A percentile compares a stretch with the other conserved stretches of the same genome.
Conservation (phyloP, 2,329 filamentous ascomycete genomes). For the Pseudocercospora cruenta region DNA sequence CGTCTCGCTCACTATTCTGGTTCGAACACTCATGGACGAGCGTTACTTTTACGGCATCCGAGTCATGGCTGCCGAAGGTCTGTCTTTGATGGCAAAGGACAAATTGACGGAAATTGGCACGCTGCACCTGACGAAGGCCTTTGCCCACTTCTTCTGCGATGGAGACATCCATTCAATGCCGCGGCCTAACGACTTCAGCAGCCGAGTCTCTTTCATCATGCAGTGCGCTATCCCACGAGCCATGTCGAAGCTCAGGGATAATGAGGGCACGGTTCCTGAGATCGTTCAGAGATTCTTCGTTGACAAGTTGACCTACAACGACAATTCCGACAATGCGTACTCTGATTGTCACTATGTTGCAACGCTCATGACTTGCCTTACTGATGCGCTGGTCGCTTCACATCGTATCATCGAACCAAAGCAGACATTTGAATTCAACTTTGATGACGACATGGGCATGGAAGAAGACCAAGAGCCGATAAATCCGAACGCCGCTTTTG, state of each 20-base stretch:
- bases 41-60: constrained; percentile 95
- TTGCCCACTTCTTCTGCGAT: constrained; percentile 84
- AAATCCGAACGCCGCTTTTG: constrained; percentile 57
- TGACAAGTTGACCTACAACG: constrained; percentile 88
- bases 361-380: constrained; percentile 69
- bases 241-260: constrained; percentile 76
- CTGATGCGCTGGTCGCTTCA: constrained; percentile 55
- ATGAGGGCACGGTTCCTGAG: constrained; percentile 74
- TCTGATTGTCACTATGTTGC: constrained; percentile 91
- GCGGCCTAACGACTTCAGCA: constrained; percentile 85
- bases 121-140: constrained; percentile 81
- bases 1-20: constrained; percentile 84
- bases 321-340: constrained; percentile 85
- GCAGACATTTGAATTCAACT: constrained; percentile 39
- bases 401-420: constrained; percentile 34
- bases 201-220: constrained; percentile 82
- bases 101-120: constrained; percentile 76
- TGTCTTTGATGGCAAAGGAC: constrained; percentile 67
- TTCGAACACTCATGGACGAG: constrained; percentile 85
- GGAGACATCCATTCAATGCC: constrained; percentile 64
- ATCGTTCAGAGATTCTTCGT: constrained; percentile 81
- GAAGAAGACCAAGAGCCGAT: constrained; percentile 48
- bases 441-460: constrained; percentile 51
- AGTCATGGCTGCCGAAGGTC: constrained; percentile 76
- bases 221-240: constrained; percentile 82